Evolutionary conservation across 495 filamentous ascomycete species (phyloP).

Genomic region (Xylona heveae): DNA sequence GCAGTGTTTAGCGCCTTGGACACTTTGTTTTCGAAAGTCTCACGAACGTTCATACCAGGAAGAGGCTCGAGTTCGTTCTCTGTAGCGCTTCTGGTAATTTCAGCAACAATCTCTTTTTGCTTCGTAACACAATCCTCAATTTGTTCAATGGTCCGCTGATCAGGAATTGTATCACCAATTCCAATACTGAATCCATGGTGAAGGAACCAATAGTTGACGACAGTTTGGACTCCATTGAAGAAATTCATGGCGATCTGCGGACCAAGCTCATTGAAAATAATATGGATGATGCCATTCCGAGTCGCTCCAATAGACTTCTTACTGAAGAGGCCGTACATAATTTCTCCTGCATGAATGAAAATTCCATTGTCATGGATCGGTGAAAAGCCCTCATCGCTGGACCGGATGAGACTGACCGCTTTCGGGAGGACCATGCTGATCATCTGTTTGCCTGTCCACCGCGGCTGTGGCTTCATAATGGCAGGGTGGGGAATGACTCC

Average conservation of each 20-base stretch:
- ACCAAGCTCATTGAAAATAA: slow-evolving; percentile 90
- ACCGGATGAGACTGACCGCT: slow-evolving; percentile 59
- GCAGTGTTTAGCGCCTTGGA: slow-evolving; percentile 84
- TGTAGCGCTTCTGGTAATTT: slow-evolving; percentile 54
- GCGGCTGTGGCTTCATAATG: slow-evolving; percentile 72
- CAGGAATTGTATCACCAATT: slow-evolving; percentile 95
- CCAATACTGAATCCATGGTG: slow-evolving; percentile 96
- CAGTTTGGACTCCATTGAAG: slow-evolving; percentile 84
- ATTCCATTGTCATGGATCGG: slow-evolving; percentile 64
- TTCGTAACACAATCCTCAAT: slow-evolving; percentile 58
- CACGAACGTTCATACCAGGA: slow-evolving; percentile 94
- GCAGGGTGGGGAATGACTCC: slow-evolving; percentile 79
- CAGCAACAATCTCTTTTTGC: slow-evolving; percentile 60
- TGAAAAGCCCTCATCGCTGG: slow-evolving; percentile 28
- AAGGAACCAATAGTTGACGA: slow-evolving; percentile 94
- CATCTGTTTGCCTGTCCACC: slow-evolving; percentile 99
- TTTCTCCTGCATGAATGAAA: slow-evolving; percentile 64
- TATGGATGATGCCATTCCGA: slow-evolving; percentile 75
- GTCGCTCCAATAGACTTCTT: slow-evolving; percentile 90
- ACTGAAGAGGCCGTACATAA: slow-evolving; percentile 72
- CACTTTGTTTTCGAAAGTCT: slow-evolving; percentile 92
- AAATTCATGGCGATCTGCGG: slow-evolving; percentile 68
- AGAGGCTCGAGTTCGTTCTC: slow-evolving; percentile 68
- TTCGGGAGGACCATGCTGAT: slow-evolving; percentile 79
- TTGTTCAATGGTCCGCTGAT: slow-evolving; percentile 54